Evolutionary conservation across 139 green algal genomes (phyloP).

Genomic region (Chlamydomonas schloesseri): DNA sequence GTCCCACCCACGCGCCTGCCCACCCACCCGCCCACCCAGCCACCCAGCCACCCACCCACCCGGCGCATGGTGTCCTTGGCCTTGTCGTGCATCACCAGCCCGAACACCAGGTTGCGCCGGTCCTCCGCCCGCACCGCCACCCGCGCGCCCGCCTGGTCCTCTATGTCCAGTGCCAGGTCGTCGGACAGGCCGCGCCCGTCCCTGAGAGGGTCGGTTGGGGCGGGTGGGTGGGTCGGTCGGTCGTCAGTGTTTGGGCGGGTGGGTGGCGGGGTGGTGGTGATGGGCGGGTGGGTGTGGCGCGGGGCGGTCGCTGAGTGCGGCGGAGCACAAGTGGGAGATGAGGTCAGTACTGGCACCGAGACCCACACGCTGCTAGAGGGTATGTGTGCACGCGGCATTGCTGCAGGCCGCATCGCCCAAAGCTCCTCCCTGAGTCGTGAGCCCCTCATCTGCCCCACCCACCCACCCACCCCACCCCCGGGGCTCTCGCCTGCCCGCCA

Average conservation of each 20-base stretch:
- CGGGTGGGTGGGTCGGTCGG: too few relatives aligned
- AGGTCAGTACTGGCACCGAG: too few relatives aligned
- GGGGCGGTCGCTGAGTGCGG: neutral
- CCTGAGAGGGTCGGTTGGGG: neutral
- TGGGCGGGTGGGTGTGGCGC: neutral
- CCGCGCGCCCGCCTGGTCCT: conserved; percentile 63
- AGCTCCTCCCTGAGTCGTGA: too few relatives aligned
- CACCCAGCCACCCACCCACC: conserved; percentile 9
- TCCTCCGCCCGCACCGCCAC: conserved; percentile 54
- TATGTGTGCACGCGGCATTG: too few relatives aligned
- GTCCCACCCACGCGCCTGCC: too few relatives aligned
- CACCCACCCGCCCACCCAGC: neutral
- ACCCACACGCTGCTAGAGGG: too few relatives aligned
- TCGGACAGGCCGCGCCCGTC: conserved; percentile 8
- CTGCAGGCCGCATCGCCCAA: too few relatives aligned
- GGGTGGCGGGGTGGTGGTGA: too few relatives aligned
- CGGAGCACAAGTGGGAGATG: too few relatives aligned
- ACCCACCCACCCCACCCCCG: neutral
- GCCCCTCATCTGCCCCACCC: too few relatives aligned
- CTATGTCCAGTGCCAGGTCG: conserved; percentile 58
- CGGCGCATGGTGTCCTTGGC: conserved; percentile 54
- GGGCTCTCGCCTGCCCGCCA: conserved; percentile 47
- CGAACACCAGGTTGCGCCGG: conserved; percentile 61
- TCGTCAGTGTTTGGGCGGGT: too few relatives aligned
- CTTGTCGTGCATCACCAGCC: conserved; percentile 72